Percentiles rank a stretch among this genome's conserved stretches.
Evolutionary conservation across 345 rosid species (phyloP).

Genomic region (Salix caprea): DNA sequence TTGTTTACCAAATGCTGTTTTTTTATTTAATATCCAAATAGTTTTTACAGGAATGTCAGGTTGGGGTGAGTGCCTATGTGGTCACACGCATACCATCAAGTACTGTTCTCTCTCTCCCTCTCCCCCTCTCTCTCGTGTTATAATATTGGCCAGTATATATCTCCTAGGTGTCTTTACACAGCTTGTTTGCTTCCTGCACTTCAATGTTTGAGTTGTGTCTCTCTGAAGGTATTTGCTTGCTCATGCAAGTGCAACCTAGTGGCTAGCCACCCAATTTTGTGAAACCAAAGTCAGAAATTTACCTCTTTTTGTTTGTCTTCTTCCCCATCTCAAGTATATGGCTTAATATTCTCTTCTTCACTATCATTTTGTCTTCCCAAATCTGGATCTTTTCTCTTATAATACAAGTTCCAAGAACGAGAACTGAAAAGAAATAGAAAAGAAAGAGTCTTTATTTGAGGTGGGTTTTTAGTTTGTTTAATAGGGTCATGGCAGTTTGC

Average conservation of each 20-base stretch:
- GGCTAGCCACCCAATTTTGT: constrained; percentile 2
- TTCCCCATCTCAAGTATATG: background rate
- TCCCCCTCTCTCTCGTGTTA: background rate
- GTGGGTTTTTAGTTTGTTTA: constrained; percentile 11
- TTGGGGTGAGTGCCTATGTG: constrained; percentile 1
- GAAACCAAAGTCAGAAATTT: constrained; percentile 3
- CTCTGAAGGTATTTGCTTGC: background rate
- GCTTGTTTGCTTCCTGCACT: constrained; percentile 5
- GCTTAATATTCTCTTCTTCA: background rate
- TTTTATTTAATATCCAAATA: background rate
- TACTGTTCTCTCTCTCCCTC: background rate
- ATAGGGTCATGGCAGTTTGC: constrained; percentile 54
- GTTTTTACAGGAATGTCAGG: constrained; percentile 10
- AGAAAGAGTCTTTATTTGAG: constrained; percentile 21
- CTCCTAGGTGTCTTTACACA: background rate
- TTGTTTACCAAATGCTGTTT: background rate
- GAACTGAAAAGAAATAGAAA: background rate
- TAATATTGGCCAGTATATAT: background rate
- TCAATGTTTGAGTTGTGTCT: background rate
- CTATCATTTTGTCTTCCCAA: background rate
- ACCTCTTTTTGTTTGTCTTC: constrained; percentile 13
- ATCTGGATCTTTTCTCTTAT: background rate
- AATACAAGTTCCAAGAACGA: background rate
- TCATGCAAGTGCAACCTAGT: background rate
- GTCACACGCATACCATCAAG: constrained; percentile 9